Evolutionary conservation across 352 stramenopile species (phyloP).

Genomic region (Globisporangium takayamanum): DNA sequence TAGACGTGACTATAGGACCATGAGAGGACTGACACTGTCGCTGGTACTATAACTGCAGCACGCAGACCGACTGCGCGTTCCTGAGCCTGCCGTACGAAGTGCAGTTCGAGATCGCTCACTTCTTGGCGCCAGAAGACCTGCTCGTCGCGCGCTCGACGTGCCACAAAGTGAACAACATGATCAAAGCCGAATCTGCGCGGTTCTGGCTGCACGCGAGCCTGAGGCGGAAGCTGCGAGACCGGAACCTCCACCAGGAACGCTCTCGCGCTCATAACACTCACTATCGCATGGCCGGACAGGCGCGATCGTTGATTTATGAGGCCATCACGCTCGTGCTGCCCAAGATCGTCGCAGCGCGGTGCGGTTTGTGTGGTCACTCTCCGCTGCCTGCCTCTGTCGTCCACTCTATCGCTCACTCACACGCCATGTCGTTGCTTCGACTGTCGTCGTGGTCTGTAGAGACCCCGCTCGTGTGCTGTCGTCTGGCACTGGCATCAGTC

Average conservation of each 20-base stretch:
- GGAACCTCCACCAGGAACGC: slow-evolving; percentile 34
- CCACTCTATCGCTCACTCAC: not conserved
- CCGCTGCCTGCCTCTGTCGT: not conserved
- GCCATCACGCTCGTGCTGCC: slow-evolving; percentile 68
- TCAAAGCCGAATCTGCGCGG: slow-evolving; percentile 73
- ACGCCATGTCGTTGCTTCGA: slow-evolving; percentile 17
- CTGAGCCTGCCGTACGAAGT: slow-evolving; percentile 76
- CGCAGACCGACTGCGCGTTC: slow-evolving; percentile 53
- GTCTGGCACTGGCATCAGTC: slow-evolving; percentile 59
- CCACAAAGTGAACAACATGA: slow-evolving; percentile 77
- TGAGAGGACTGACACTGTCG: not conserved
- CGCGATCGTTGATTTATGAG: slow-evolving; percentile 74
- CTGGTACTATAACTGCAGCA: slow-evolving; percentile 19
- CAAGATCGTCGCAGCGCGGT: slow-evolving; percentile 62
- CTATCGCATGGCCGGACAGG: slow-evolving; percentile 39
- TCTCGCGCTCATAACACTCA: slow-evolving; percentile 41
- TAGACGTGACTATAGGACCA: slow-evolving; percentile 4
- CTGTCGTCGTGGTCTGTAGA: slow-evolving; percentile 18
- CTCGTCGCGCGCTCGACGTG: slow-evolving; percentile 65
- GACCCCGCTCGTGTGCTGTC: slow-evolving; percentile 63
- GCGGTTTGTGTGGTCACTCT: not conserved
- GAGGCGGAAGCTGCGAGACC: slow-evolving; percentile 56
- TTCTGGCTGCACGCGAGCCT: slow-evolving; percentile 83
- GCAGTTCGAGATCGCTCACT: slow-evolving; percentile 72
- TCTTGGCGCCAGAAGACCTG: slow-evolving; percentile 70